A percentile compares a stretch with the other conserved stretches of the same genome.
Evolutionary conservation across 306 rosid genomes (phyloP).

Genomic region (Luffa aegyptiaca): DNA sequence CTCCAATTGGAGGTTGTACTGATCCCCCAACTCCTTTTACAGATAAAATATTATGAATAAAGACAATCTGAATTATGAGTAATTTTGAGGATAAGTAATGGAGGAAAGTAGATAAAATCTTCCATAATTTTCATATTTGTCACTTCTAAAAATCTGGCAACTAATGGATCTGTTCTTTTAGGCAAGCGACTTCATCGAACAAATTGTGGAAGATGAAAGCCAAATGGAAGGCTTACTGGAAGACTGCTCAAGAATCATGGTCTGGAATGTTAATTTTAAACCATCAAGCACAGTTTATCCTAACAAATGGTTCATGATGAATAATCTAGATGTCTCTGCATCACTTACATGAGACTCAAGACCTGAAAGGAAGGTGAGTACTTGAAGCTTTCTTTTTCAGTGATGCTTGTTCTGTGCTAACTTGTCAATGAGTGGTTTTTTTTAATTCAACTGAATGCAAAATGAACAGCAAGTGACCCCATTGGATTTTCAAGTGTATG

Average conservation of each 20-base stretch:
- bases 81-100: not conserved
- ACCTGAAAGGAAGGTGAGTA: not conserved
- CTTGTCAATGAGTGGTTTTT: not conserved
- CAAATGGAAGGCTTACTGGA: constrained; percentile 70
- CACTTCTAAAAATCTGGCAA: not conserved
- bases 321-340: constrained; percentile 47
- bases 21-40: not conserved
- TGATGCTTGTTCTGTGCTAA: not conserved
- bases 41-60: not conserved
- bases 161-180: constrained; percentile 20
- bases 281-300: constrained; percentile 45
- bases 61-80: not conserved
- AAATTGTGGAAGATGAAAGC: constrained; percentile 80
- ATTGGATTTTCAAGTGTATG: not conserved
- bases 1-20: not conserved
- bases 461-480: not conserved
- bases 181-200: constrained; percentile 77
- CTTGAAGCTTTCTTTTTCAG: not conserved
- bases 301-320: constrained; percentile 44
- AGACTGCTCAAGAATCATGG: constrained; percentile 66
- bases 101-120: not conserved
- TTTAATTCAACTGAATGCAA: not conserved
- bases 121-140: not conserved
- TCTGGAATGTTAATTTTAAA: constrained; percentile 51
- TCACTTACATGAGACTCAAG: constrained; percentile 24